Base-by-base conservation (phyloP, 129 eudicot genomes). In the Sambucus nigra region DNA sequence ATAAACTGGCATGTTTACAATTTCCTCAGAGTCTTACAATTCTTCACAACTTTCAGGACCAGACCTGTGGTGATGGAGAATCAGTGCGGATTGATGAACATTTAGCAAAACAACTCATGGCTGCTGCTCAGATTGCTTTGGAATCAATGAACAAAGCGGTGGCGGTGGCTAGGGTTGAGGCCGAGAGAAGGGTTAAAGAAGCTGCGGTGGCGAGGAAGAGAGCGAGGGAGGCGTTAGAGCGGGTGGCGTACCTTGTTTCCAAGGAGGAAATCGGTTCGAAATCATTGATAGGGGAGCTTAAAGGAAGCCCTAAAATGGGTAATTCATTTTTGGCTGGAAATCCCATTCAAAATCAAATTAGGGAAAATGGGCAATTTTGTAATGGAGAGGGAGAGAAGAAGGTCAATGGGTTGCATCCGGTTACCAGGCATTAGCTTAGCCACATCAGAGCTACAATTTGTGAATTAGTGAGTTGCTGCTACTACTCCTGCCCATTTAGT, bases 191-290 rank as follows among this genome's bases (percentile, higher is more conserved):
- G 25, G 77, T 16, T 14, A 52, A 21, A 29, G 72, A 72, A 21
- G 67, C 77, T 3, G 27, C 44, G 20, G 8, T 24, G 32, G 72
- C 77, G 14, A 57, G 62, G 61, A 49, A 35, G 39, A 64, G 55
- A 13, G 77, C 77, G 17, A 72, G 22, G 32, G 72, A 72, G 41
- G 77, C 71, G 2, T 29, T 72, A 14, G 42, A 35, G 42, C 42
- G 42, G 13, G 6, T 35, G 42, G 63, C 23, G 2, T 32, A 16
- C n/a, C 23, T 27, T 17, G 57, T n/a, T 2, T 16, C 38, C 1
- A 51, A 25, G 11, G 39, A 25, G 39, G 15, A 51, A n/a, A 5
- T 23, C 1, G 55, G 14, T n/a, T 6, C 53, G 23, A 48, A 22
- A 19, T 19, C 53, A 10, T 1, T 21, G 26, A 15, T 13, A 6